phyloP scores from a whole-genome alignment of 2,329 filamentous ascomycete genomes.

The Fusarium sambucinum region DNA sequence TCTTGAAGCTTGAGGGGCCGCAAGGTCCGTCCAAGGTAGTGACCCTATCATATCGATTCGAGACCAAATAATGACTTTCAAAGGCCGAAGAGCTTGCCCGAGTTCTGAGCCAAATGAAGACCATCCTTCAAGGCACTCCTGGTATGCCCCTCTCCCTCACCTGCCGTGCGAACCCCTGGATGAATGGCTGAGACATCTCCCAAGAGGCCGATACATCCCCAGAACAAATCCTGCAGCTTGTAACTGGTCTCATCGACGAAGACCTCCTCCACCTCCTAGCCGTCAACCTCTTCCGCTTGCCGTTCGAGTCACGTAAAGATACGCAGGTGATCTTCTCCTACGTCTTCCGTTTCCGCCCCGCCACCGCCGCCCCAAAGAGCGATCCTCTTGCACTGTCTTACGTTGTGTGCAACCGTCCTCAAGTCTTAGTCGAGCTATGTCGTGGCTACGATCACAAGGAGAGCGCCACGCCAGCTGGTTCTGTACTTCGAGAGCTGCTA shows the following conservation, averaged over 20 bases:
- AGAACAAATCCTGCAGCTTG: conserved; percentile 87
- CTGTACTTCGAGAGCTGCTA: conserved; percentile 85
- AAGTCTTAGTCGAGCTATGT: conserved; percentile 89
- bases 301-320: conserved; percentile 96
- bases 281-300: conserved; percentile 82
- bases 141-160: conserved; percentile 64
- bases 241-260: conserved; percentile 87
- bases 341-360: conserved; percentile 88
- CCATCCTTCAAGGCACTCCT: conserved; percentile 91
- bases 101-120: conserved; percentile 89
- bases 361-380: conserved; percentile 72
- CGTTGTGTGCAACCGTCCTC: conserved; percentile 86
- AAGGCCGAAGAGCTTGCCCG: conserved; percentile 90
- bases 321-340: conserved; percentile 96
- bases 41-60: not conserved
- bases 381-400: conserved; percentile 90
- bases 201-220: conserved; percentile 87
- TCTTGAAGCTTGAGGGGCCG: conserved; percentile 64
- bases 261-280: conserved; percentile 89
- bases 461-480: conserved; percentile 90
- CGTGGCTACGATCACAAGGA: conserved; percentile 90
- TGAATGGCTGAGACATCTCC: conserved; percentile 29
- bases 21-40: conserved; percentile 62
- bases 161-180: conserved; percentile 11
- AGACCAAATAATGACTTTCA: not conserved